A percentile compares a stretch with the other conserved stretches of the same genome.
Conservation (phyloP, 1,284 basidiomycete genomes). For the Ustilago trichophora region DNA sequence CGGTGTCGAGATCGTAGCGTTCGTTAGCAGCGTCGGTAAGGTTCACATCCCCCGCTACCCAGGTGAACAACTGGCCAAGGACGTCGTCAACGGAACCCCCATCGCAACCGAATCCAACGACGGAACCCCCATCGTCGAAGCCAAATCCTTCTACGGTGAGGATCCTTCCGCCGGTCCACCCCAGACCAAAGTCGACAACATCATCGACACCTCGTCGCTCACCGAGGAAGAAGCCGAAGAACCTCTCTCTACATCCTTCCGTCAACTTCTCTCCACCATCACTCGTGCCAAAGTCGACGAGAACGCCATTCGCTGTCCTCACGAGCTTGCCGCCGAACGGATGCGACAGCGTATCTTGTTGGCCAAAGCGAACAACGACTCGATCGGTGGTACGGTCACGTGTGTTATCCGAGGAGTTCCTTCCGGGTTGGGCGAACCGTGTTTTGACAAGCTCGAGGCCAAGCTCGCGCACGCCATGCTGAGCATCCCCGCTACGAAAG, state of each 20-base stretch:
- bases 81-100: conserved; percentile 19
- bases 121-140: conserved; percentile 11
- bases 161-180: conserved; percentile 67
- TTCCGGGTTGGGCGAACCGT: conserved; percentile 91
- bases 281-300: conserved; percentile 89
- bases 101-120: conserved; percentile 6
- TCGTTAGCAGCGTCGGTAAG: conserved; percentile 95
- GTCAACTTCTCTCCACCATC: conserved; percentile 79
- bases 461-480: conserved; percentile 97
- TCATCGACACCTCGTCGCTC: conserved; percentile 70
- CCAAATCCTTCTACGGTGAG: conserved; percentile 48
- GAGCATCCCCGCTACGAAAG: conserved; percentile 97
- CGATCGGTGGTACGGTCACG: conserved; percentile 95
- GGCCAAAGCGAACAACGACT: conserved; percentile 89
- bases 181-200: conserved; percentile 54
- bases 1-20: conserved; percentile 94
- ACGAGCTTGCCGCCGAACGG: conserved; percentile 82
- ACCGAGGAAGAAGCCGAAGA: conserved; percentile 78
- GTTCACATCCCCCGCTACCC: conserved; percentile 74
- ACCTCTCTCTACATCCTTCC: conserved; percentile 83
- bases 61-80: conserved; percentile 50
- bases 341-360: conserved; percentile 95
- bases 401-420: conserved; percentile 93
- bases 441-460: conserved; percentile 98
- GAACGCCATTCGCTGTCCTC: conserved; percentile 88